Conservation (phyloP, 169 alveolate species). For the Perkinsus olseni region DNA sequence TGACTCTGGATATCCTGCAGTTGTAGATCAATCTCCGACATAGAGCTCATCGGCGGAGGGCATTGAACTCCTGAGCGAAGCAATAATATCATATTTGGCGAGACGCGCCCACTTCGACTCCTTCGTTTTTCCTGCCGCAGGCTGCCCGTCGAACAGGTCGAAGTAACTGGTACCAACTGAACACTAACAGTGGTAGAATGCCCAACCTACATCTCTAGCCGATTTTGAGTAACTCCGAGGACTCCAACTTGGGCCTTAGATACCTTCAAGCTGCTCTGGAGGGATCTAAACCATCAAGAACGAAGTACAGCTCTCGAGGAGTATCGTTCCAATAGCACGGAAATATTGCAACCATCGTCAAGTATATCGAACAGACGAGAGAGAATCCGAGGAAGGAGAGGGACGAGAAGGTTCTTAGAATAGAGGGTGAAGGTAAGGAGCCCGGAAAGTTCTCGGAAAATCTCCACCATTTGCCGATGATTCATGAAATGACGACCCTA, state of each 20-base stretch:
- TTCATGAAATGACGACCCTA: no score
- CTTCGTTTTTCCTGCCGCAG: background rate
- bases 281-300: background rate
- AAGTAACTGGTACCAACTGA: background rate
- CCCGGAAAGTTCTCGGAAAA: no score
- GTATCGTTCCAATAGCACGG: no score
- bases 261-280: background rate
- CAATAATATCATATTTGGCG: background rate
- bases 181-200: background rate
- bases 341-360: no score
- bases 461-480: no score
- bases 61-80: background rate
- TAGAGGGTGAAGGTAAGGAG: no score
- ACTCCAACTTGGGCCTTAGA: background rate
- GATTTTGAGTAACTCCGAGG: background rate
- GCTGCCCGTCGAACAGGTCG: background rate
- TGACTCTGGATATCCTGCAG: background rate
- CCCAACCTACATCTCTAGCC: background rate
- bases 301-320: no score
- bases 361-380: no score
- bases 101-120: background rate
- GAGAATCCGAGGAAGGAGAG: no score
- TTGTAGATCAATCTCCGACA: background rate
- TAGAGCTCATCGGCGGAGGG: background rate
- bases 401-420: no score